phyloP scores from a whole-genome alignment of 345 rosid genomes.

The Boechera stricta region DNA sequence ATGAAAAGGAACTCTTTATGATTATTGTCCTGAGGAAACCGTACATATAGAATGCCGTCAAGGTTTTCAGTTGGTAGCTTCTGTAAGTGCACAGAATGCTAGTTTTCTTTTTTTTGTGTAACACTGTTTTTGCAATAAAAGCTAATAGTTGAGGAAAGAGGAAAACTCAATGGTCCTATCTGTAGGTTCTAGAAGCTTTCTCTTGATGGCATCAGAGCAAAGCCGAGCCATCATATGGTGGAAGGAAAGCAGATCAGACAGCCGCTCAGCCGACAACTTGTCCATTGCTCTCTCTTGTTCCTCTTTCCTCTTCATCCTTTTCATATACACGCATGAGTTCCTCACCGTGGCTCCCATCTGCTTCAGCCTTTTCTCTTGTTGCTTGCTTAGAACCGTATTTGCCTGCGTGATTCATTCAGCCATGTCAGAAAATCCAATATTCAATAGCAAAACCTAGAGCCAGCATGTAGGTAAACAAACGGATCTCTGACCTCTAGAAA shows the following conservation, averaged over 20 bases:
- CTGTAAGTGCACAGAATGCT: constrained; percentile 17
- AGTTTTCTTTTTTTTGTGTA: background rate
- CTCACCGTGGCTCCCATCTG: constrained; percentile 80
- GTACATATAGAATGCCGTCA: constrained; percentile 16
- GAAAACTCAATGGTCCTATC: constrained; percentile 15
- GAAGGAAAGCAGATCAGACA: constrained; percentile 58
- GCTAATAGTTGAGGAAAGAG: constrained; percentile 34
- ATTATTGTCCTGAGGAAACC: constrained; percentile 15
- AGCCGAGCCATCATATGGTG: constrained; percentile 60
- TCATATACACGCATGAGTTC: constrained; percentile 52
- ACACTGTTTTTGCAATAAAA: constrained; percentile 35
- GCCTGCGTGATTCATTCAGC: constrained; percentile 38
- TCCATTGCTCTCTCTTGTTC: constrained; percentile 60
- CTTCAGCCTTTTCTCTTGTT: constrained; percentile 67
- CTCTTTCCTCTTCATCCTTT: constrained; percentile 52
- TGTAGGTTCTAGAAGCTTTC: constrained; percentile 43
- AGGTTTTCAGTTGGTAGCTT: constrained; percentile 7
- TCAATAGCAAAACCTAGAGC: background rate
- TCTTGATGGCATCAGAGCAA: constrained; percentile 58
- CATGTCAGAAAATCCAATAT: constrained; percentile 27
- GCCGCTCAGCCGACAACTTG: constrained; percentile 50
- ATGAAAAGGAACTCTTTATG: constrained; percentile 27
- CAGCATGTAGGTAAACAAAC: background rate
- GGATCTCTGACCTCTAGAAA: constrained; percentile 51
- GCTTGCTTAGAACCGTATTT: constrained; percentile 56